These are phyloP conservation scores for Harringtonia lauricola DNA, from an alignment of 2,329 filamentous ascomycete genomes.

Conservation along the genomic window DNA sequence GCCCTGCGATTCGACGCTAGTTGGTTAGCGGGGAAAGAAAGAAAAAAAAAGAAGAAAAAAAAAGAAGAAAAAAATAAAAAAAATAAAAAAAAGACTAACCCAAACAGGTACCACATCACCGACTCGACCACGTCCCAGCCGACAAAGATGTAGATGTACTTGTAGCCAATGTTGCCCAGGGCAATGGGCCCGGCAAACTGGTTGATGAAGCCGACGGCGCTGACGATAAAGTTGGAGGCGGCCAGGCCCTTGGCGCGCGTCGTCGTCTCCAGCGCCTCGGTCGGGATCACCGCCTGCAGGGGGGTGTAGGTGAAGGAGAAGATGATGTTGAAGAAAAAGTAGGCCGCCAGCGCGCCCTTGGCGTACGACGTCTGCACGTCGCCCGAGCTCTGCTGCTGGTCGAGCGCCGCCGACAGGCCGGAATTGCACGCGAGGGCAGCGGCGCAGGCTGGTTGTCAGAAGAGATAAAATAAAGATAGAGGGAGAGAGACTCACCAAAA, in stretches of 20 bases:
- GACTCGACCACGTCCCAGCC: conserved; percentile 34
- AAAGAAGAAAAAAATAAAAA: not conserved
- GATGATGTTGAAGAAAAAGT: conserved; percentile 37
- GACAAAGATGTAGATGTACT: conserved; percentile 35
- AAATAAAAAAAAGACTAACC: conserved; percentile 20
- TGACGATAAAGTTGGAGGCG: conserved; percentile 31
- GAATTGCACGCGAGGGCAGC: conserved; percentile 31
- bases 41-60: not conserved
- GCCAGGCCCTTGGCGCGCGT: conserved; percentile 36
- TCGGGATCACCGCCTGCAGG: conserved; percentile 34
- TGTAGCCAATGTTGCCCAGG: conserved; percentile 29
- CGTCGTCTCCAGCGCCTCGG: conserved; percentile 36
- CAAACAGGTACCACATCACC: conserved; percentile 20
- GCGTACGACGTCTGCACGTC: conserved; percentile 25
- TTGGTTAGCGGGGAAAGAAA: not conserved
- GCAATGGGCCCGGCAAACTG: conserved; percentile 35
- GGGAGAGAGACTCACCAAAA: conserved; percentile 10
- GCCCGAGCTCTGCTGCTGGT: conserved; percentile 14
- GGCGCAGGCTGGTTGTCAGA: conserved; percentile 20
- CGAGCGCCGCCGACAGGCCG: conserved; percentile 28
- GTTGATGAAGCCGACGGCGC: conserved; percentile 35
- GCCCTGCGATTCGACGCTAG: conserved; percentile 36
- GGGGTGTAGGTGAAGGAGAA: conserved; percentile 40
- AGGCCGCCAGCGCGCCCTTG: conserved; percentile 31
- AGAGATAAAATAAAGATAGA: not conserved